Evolutionary conservation across 1,139 yeast genomes (phyloP).

Genomic region (Magnusiomyces ingens): DNA sequence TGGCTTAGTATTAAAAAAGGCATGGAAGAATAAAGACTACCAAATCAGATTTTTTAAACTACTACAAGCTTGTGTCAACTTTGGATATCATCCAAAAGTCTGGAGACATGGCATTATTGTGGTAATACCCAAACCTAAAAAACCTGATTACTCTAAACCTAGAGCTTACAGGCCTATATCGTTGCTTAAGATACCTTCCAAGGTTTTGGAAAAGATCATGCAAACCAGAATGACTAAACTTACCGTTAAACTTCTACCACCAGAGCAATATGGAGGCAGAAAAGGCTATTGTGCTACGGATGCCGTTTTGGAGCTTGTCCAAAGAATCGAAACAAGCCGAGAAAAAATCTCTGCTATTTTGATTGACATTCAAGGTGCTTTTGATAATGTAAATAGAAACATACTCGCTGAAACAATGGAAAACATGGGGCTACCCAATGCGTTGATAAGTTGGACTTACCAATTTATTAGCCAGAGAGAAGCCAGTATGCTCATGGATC

Average conservation of each 20-base stretch:
- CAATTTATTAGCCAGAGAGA: not conserved
- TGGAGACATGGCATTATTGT: constrained; percentile 3
- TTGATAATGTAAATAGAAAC: constrained; percentile 16
- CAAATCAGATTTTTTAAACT: not conserved
- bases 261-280: constrained; percentile 16
- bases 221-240: constrained; percentile 9
- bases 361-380: constrained; percentile 19
- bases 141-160: constrained; percentile 3
- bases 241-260: constrained; percentile 8
- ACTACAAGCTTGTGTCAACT: not conserved
- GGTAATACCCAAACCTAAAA: constrained; percentile 10
- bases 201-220: constrained; percentile 15
- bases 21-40: not conserved
- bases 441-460: not conserved
- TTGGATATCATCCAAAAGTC: constrained; percentile 6
- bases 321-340: constrained; percentile 6
- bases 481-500: not conserved
- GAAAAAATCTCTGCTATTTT: constrained; percentile 8
- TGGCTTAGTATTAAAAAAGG: not conserved
- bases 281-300: constrained; percentile 15
- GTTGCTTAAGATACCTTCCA: constrained; percentile 14
- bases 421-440: constrained; percentile 4
- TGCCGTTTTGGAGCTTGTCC: constrained; percentile 13
- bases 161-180: constrained; percentile 16
- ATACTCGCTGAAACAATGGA: constrained; percentile 10